Evolutionary conservation across 192 early-diverging fungal species (phyloP).

Genomic region (Entomortierella lignicola): DNA sequence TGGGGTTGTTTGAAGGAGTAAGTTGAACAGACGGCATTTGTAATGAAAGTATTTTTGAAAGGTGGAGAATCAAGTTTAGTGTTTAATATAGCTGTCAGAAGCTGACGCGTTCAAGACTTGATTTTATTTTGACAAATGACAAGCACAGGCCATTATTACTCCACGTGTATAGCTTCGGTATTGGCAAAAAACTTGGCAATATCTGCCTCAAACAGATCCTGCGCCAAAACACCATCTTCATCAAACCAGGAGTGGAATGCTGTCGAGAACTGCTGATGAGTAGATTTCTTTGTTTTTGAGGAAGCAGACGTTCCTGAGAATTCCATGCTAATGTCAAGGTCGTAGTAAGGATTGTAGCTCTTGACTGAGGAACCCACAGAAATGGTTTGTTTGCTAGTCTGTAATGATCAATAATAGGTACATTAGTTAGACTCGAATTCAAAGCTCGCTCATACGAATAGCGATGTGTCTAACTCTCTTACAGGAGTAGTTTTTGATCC

Average conservation of each 20-base stretch:
- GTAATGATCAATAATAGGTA: background rate
- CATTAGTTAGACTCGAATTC: too few species aligned
- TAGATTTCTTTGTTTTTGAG: constrained; percentile 55
- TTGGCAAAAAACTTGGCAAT: constrained; percentile 59
- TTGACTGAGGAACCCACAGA: constrained; percentile 63
- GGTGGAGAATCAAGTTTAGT: background rate
- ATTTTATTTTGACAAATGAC: background rate
- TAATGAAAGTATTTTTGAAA: background rate
- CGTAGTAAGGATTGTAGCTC: constrained; percentile 64
- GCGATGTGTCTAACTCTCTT: background rate
- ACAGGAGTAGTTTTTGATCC: constrained; percentile 63
- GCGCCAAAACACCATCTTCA: constrained; percentile 71
- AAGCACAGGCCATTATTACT: too few species aligned
- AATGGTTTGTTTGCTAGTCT: constrained; percentile 63
- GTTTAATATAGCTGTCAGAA: background rate
- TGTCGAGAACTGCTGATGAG: constrained; percentile 65
- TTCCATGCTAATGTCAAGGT: constrained; percentile 62
- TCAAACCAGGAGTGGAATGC: constrained; percentile 74
- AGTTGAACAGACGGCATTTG: constrained; percentile 1
- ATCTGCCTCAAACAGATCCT: constrained; percentile 65
- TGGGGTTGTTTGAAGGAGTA: background rate
- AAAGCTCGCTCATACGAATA: too few species aligned
- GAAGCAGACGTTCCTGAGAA: constrained; percentile 10
- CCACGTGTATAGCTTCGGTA: constrained; percentile 61
- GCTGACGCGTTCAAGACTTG: too few species aligned